These are phyloP conservation scores for Anthracocystis walkeri DNA, from an alignment of 1,284 basidiomycete species.

Conservation along the genomic window DNA sequence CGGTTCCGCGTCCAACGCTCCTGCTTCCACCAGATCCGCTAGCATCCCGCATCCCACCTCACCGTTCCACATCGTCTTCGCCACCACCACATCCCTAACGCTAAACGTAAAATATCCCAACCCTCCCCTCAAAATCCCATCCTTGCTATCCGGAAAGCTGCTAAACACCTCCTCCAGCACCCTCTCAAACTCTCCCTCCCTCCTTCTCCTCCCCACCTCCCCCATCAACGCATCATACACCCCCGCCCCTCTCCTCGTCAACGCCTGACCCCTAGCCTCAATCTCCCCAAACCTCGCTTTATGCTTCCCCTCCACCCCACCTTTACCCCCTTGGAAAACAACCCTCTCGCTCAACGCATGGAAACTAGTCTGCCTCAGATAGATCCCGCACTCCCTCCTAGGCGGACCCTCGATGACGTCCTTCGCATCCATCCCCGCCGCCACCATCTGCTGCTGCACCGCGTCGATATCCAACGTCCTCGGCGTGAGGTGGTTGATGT, in stretches of 20 bases:
- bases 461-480: constrained; percentile 71
- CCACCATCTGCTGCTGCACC: constrained; percentile 70
- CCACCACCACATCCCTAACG: constrained; percentile 13
- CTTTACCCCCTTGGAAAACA: constrained; percentile 45
- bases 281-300: constrained; percentile 72
- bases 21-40: constrained; percentile 60
- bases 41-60: constrained; percentile 14
- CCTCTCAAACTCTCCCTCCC: constrained; percentile 41
- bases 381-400: constrained; percentile 67
- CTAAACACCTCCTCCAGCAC: constrained; percentile 56
- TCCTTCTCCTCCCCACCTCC: constrained; percentile 66
- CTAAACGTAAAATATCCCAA: constrained; percentile 56
- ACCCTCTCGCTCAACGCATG: constrained; percentile 71
- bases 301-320: constrained; percentile 62
- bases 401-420: constrained; percentile 71
- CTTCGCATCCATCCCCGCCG: constrained; percentile 70
- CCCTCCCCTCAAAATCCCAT: constrained; percentile 66
- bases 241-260: constrained; percentile 69
- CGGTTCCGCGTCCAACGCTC: constrained; percentile 65
- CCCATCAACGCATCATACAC: constrained; percentile 37
- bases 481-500: constrained; percentile 72
- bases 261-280: constrained; percentile 70
- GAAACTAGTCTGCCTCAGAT: constrained; percentile 71
- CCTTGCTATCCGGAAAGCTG: constrained; percentile 64
- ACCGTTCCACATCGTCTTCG: constrained; percentile 13